Conservation (phyloP, 352 stramenopile genomes). For the Thalassiosira ordinaria region DNA sequence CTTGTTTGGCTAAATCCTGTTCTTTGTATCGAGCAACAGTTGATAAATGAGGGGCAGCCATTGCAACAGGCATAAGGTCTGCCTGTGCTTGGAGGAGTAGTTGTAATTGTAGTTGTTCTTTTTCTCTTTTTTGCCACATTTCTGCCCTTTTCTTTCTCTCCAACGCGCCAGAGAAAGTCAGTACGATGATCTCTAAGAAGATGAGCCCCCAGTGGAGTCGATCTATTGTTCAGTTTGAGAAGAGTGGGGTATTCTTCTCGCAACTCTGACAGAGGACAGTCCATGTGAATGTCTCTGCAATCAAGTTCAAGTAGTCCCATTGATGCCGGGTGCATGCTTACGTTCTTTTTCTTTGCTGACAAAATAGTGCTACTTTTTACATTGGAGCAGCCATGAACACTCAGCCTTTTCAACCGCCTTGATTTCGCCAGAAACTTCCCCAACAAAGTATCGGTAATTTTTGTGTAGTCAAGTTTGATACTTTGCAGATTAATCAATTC, state of each 20-base stretch:
- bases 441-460: slow-evolving; percentile 7
- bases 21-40: slow-evolving; percentile 24
- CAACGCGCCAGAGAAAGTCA: slow-evolving; percentile 29
- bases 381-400: slow-evolving; percentile 9
- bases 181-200: slow-evolving; percentile 13
- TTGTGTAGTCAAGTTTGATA: slow-evolving; percentile 25
- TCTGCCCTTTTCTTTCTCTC: slow-evolving; percentile 5
- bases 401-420: slow-evolving; percentile 25
- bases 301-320: slow-evolving; percentile 45
- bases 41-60: background rate
- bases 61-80: background rate
- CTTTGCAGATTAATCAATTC: slow-evolving; percentile 20
- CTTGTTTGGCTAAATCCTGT: slow-evolving; percentile 28
- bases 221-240: slow-evolving; percentile 39
- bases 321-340: too few species aligned
- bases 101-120: background rate
- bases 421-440: slow-evolving; percentile 11
- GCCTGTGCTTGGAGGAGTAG: too few species aligned
- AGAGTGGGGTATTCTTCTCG: slow-evolving; percentile 14
- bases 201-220: slow-evolving; percentile 10
- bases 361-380: slow-evolving; percentile 18
- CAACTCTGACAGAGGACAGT: slow-evolving; percentile 11
- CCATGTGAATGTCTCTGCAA: slow-evolving; percentile 24
- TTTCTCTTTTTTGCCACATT: slow-evolving; percentile 19
- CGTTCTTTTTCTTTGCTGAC: background rate